Evolutionary conservation across 257 asterid genomes (phyloP).

Genomic region (Solanum stenotomum): DNA sequence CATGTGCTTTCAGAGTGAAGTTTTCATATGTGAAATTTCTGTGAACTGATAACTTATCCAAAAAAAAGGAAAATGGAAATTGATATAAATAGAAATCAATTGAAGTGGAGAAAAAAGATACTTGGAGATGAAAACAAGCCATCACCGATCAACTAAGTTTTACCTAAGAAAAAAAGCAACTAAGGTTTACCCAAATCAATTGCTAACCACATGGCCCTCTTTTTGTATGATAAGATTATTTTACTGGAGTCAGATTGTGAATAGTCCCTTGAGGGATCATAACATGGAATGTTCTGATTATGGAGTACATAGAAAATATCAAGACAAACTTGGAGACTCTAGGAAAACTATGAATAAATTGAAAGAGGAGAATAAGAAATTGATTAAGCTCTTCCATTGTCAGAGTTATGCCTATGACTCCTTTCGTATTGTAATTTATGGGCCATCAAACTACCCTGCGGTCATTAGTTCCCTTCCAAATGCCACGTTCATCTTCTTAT

Average conservation of each 20-base stretch:
- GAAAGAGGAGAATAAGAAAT: not conserved
- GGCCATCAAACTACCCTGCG: not conserved
- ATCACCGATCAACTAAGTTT: not conserved
- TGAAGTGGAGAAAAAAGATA: not conserved
- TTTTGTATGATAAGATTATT: not conserved
- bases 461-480: not conserved
- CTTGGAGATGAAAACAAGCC: not conserved
- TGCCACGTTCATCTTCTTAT: not conserved
- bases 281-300: not conserved
- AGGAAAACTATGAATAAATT: not conserved
- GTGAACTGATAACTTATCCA: not conserved
- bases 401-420: not conserved
- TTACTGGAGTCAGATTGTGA: not conserved
- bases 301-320: not conserved
- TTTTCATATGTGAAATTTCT: not conserved
- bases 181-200: not conserved
- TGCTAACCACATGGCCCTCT: not conserved
- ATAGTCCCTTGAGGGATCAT: not conserved
- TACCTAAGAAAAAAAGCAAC: not conserved
- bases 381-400: not conserved
- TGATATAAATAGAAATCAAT: not conserved
- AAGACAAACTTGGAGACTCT: not conserved
- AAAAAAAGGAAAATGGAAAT: not conserved
- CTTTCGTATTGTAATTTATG: not conserved
- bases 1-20: not conserved